phyloP scores from a whole-genome alignment of 352 stramenopile genomes.

The Globisporangium takayamanum region DNA sequence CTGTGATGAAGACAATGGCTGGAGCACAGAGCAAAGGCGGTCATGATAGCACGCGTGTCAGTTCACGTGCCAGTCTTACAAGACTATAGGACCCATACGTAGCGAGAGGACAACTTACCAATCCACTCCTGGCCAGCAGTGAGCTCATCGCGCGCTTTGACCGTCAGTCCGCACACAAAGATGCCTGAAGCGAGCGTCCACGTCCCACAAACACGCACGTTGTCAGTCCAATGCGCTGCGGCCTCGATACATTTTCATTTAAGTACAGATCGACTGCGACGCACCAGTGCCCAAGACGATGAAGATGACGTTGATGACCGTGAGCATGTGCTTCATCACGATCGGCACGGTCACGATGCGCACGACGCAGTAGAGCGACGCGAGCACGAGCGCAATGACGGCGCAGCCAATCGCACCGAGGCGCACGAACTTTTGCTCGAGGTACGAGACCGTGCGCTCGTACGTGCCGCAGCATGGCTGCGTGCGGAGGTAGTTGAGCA shows the following conservation, averaged over 20 bases:
- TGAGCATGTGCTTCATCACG: conserved; percentile 81
- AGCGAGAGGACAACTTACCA: conserved; percentile 21
- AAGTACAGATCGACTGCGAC: not conserved
- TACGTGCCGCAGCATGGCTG: conserved; percentile 54
- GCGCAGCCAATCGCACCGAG: conserved; percentile 42
- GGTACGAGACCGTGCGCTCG: conserved; percentile 35
- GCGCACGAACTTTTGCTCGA: conserved; percentile 38
- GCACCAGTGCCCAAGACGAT: conserved; percentile 40
- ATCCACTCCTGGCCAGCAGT: conserved; percentile 73
- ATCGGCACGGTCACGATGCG: conserved; percentile 83
- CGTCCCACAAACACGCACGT: no score
- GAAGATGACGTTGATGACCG: conserved; percentile 70
- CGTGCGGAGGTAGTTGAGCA: conserved; percentile 38
- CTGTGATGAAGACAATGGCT: conserved; percentile 68
- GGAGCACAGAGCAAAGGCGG: conserved; percentile 1
- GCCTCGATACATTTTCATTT: no score
- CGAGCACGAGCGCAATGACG: conserved; percentile 42
- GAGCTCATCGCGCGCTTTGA: conserved; percentile 59
- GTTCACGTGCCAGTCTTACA: not conserved
- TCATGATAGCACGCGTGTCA: not conserved
- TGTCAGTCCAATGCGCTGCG: no score
- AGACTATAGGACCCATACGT: not conserved
- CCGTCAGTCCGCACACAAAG: conserved; percentile 46
- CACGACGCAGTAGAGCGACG: conserved; percentile 70
- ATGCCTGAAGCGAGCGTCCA: conserved; percentile 17